A percentile compares a stretch with the other conserved stretches of the same genome.
Conservation (phyloP, 2,329 filamentous ascomycete genomes). For the Colletotrichum lupini region DNA sequence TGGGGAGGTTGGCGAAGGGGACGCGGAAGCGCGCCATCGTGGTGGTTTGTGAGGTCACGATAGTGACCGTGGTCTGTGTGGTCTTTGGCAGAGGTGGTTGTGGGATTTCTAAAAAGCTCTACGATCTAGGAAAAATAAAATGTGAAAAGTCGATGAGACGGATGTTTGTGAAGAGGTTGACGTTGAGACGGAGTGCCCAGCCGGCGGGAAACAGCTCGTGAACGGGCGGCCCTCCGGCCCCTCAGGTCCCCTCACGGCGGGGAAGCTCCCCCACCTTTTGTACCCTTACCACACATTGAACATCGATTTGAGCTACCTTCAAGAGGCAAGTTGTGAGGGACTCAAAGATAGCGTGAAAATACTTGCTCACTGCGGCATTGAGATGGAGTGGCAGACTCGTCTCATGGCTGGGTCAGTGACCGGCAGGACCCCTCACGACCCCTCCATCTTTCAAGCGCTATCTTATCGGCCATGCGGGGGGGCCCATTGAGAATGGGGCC, state of each 20-base stretch:
- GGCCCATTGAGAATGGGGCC: not conserved
- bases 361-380: not conserved
- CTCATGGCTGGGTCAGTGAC: not conserved
- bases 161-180: not conserved
- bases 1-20: constrained; percentile 33
- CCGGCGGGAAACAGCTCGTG: constrained; percentile 3
- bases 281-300: not conserved
- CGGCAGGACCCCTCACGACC: not conserved
- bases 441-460: constrained; percentile 2
- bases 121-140: not conserved
- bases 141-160: not conserved
- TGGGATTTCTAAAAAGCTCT: not conserved
- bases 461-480: constrained; percentile 15
- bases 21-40: constrained; percentile 35
- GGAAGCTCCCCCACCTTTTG: not conserved
- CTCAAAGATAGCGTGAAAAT: not conserved
- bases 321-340: not conserved
- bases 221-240: constrained; percentile 22
- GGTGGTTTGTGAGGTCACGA: not conserved
- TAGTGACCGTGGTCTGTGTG: not conserved
- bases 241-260: not conserved
- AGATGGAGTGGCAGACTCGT: not conserved
- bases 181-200: not conserved
- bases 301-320: not conserved
- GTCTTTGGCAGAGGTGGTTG: not conserved